Evolutionary conservation across 2,329 filamentous ascomycete species (phyloP), one percentile per base, ranked within the genome.

Genomic region (Dryadomyces sulphureus): DNA sequence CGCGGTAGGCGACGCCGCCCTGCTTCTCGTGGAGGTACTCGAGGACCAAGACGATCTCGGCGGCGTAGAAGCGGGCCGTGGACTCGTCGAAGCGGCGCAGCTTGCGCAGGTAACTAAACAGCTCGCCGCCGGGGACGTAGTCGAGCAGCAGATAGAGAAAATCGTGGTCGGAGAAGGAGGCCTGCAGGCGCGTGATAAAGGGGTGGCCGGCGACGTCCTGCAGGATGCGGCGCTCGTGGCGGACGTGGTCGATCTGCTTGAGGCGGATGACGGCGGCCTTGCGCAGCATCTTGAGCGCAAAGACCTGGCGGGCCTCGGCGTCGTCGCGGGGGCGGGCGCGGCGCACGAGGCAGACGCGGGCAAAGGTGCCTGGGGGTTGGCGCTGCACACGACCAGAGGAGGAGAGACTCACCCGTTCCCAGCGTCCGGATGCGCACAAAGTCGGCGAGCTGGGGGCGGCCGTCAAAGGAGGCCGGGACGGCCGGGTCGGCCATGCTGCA

Each of bases 191-290:
- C 45, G 85, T 89, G 59, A 92, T 89, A 64, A 90, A 92, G 21
- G 85, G 85, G 59, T 89, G 80, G 21, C 84, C 84, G 41, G 81
- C 79, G 41, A 90, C 81, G 52, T 84, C 79, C 56, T 78, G 75
- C 44, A 92, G 76, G 54, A 90, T 81, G 51, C 79, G 75, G 55
- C 84, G 81, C 68, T 92, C 85, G 63, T 89, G 84, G 50, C 83
- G 81, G 46, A 90, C 84, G 62, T 92, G 85, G 63, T 90, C 84
- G 54, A 90, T 80, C 59, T 92, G 85, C 68, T 90, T 90, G 48
- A 90, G 73, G 52, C 81, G 81, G 60, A 92, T 82, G 39, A 92
- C 81, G 56, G 81, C 73, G 46, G 75, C 70, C 58, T 81, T 81
- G 51, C 83, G 77, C 53, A 90, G 63, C 47, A 88, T 86, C 70